These are phyloP conservation scores for Celoporthe dispersa DNA, from an alignment of 2,329 filamentous ascomycete species.

Conservation along the genomic window DNA sequence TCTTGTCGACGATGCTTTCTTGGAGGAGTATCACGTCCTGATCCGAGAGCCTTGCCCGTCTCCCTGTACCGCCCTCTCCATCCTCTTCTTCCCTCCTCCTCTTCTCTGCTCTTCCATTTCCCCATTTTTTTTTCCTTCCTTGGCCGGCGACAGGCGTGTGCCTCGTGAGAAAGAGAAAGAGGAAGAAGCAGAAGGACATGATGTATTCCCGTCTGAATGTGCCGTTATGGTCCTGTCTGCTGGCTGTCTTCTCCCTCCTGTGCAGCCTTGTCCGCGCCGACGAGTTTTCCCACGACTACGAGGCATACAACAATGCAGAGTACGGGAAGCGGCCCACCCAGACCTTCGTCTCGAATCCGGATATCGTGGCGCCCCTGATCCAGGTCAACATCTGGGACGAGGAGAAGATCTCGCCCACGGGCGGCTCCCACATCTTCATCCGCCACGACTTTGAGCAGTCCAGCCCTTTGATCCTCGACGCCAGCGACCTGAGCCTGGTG, in stretches of 20 bases:
- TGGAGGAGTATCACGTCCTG: background rate
- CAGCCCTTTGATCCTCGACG: slow-evolving; percentile 43
- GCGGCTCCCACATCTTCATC: slow-evolving; percentile 41
- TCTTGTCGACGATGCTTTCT: background rate
- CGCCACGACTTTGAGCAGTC: slow-evolving; percentile 35
- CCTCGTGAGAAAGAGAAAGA: background rate
- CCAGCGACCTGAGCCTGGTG: slow-evolving; percentile 43
- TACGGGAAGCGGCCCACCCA: slow-evolving; percentile 39
- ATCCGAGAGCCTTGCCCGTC: background rate
- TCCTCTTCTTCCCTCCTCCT: background rate
- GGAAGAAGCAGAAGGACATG: background rate
- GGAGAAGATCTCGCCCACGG: slow-evolving; percentile 34
- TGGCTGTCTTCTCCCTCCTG: background rate
- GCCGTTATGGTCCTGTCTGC: background rate
- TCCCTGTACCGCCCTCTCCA: background rate
- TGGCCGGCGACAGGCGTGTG: background rate
- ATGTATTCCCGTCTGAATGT: background rate
- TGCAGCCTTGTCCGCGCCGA: background rate
- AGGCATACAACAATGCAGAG: slow-evolving; percentile 37
- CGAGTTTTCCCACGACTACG: slow-evolving; percentile 31
- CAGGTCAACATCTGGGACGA: slow-evolving; percentile 40
- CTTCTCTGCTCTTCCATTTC: too few relatives aligned
- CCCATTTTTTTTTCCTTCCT: too few relatives aligned
- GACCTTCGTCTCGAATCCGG: slow-evolving; percentile 38
- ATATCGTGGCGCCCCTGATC: slow-evolving; percentile 41